phyloP scores from a whole-genome alignment of 106 monocot genomes.

The Narthecium ossifragum region DNA sequence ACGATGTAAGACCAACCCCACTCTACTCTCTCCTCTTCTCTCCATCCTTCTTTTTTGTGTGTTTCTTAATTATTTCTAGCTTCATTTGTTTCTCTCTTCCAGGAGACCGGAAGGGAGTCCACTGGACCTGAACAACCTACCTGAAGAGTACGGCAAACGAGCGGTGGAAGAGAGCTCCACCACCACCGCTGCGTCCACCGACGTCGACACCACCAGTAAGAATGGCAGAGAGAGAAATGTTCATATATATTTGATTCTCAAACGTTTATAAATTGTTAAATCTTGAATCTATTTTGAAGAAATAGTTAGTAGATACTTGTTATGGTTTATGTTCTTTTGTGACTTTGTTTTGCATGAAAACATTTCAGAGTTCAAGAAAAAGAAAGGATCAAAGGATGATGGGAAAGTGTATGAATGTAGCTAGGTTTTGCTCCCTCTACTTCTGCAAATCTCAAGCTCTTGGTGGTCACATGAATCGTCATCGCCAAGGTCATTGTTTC shows the following conservation, averaged over 20 bases:
- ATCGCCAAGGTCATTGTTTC: slow-evolving; percentile 89
- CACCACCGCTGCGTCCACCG: slow-evolving; percentile 68
- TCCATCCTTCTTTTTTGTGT: background rate
- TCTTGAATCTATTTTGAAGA: too few relatives aligned
- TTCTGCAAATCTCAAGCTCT: slow-evolving; percentile 98
- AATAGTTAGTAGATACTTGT: too few relatives aligned
- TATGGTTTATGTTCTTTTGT: too few relatives aligned
- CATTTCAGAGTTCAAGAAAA: slow-evolving; percentile 59
- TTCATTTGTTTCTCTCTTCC: slow-evolving; percentile 4
- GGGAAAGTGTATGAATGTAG: slow-evolving; percentile 87
- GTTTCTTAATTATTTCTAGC: background rate
- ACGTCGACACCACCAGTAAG: slow-evolving; percentile 53
- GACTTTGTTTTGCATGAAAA: too few relatives aligned
- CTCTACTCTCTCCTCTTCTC: background rate
- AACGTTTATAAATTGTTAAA: too few relatives aligned
- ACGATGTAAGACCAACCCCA: background rate
- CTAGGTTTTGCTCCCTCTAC: slow-evolving; percentile 94
- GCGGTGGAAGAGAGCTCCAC: slow-evolving; percentile 70
- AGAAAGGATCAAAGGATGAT: slow-evolving; percentile 75
- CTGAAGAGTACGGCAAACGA: slow-evolving; percentile 85
- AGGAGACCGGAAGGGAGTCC: slow-evolving; percentile 80
- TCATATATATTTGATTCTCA: too few relatives aligned
- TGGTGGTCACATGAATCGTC: slow-evolving; percentile 97
- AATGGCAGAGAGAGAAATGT: too few relatives aligned
- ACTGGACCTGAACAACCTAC: slow-evolving; percentile 94